A percentile compares a stretch with the other conserved stretches of the same genome.
Evolutionary conservation across 2,329 filamentous ascomycete species (phyloP).

Genomic region (Diaporthe humulicola): DNA sequence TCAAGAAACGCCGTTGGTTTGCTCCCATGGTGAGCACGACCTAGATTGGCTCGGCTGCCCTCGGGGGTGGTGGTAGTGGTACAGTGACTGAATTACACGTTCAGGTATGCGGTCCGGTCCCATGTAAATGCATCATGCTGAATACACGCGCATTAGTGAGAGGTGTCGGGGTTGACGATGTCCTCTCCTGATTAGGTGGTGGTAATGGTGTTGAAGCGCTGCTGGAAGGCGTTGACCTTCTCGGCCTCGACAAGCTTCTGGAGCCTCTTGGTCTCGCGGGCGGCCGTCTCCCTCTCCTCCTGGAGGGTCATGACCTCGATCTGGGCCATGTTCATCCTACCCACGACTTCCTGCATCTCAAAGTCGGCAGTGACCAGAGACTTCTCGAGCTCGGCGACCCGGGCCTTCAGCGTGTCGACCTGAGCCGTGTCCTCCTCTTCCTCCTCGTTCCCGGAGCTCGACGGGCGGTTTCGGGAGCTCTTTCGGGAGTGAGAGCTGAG

Average conservation of each 20-base stretch:
- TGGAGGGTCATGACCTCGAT: conserved; percentile 86
- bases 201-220: conserved; percentile 52
- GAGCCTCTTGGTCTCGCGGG: conserved; percentile 77
- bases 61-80: conserved; percentile 30
- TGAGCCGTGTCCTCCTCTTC: conserved; percentile 81
- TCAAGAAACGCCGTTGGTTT: conserved; percentile 37
- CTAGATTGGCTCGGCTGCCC: neutral
- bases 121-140: conserved; percentile 40
- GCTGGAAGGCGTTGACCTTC: conserved; percentile 66
- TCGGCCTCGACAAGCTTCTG: conserved; percentile 77
- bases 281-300: conserved; percentile 79
- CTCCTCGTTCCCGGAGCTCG: conserved; percentile 76
- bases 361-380: conserved; percentile 80
- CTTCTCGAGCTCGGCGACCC: conserved; percentile 87
- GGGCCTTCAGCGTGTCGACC: conserved; percentile 80
- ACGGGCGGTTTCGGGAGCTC: conserved; percentile 41
- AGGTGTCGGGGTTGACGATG: neutral
- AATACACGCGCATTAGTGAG: conserved; percentile 6
- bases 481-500: conserved; percentile 36
- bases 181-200: neutral
- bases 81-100: conserved; percentile 3
- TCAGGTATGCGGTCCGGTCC: conserved; percentile 5
- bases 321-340: conserved; percentile 85
- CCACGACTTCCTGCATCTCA: conserved; percentile 88
- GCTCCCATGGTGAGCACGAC: neutral